Evolutionary conservation across 352 stramenopile genomes (phyloP).

Genomic region (Globisporangium orthogonon): DNA sequence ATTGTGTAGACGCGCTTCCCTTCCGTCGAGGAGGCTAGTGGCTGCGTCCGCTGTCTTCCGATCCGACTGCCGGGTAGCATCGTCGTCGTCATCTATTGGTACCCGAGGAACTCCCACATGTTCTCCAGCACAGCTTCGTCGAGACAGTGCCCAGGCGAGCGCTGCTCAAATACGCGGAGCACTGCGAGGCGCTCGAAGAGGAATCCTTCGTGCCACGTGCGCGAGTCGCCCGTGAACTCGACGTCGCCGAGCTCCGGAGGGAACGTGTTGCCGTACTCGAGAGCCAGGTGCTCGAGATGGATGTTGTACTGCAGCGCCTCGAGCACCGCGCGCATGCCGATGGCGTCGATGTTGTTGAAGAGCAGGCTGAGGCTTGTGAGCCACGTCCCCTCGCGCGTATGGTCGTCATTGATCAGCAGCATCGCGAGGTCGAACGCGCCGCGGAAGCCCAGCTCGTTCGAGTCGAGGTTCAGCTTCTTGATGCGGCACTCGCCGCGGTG

Average conservation of each 20-base stretch:
- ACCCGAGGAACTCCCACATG: slow-evolving; percentile 50
- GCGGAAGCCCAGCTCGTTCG: slow-evolving; percentile 47
- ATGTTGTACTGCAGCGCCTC: slow-evolving; percentile 47
- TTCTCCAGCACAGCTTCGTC: slow-evolving; percentile 40
- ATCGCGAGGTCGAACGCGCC: slow-evolving; percentile 53
- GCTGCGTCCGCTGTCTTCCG: no score
- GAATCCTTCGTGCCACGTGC: slow-evolving; percentile 36
- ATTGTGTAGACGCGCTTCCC: neutral
- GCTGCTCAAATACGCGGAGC: slow-evolving; percentile 42
- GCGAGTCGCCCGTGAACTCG: slow-evolving; percentile 37
- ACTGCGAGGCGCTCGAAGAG: slow-evolving; percentile 42
- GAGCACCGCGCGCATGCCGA: slow-evolving; percentile 38
- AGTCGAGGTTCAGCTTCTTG: slow-evolving; percentile 39
- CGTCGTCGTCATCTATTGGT: slow-evolving; percentile 8
- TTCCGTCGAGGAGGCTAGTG: slow-evolving; percentile 1
- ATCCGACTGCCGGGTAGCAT: no score
- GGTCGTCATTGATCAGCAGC: slow-evolving; percentile 44
- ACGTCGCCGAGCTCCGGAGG: slow-evolving; percentile 39
- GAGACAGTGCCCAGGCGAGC: slow-evolving; percentile 26
- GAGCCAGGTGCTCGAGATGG: slow-evolving; percentile 39
- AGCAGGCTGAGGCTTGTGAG: slow-evolving; percentile 38
- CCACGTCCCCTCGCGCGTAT: slow-evolving; percentile 28
- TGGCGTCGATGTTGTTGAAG: slow-evolving; percentile 53
- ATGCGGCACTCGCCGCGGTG: slow-evolving; percentile 40
- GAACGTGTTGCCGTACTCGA: slow-evolving; percentile 55